A percentile compares a stretch with the other conserved stretches of the same genome.
phyloP scores from a whole-genome alignment of 257 asterid species.

The Solanum raphanifolium region DNA sequence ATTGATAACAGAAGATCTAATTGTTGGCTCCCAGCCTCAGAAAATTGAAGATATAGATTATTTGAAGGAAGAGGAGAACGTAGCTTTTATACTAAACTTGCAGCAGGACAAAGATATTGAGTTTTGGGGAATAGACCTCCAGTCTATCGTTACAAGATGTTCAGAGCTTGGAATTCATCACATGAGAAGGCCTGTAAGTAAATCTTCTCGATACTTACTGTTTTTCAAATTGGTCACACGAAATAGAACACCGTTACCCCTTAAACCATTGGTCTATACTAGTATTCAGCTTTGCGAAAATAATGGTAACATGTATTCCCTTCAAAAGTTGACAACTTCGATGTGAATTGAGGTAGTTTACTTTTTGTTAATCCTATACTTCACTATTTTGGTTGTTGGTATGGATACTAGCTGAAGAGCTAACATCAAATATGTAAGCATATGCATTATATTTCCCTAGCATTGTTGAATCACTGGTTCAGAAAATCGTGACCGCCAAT shows the following conservation, averaged over 20 bases:
- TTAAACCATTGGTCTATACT: neutral
- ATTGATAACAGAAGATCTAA: slow-evolving; percentile 65
- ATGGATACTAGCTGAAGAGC: neutral
- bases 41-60: slow-evolving; percentile 75
- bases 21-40: slow-evolving; percentile 96
- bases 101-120: slow-evolving; percentile 83
- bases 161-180: slow-evolving; percentile 54
- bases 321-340: neutral
- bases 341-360: neutral
- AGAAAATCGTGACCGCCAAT: neutral
- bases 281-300: neutral
- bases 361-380: neutral
- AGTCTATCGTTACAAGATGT: slow-evolving; percentile 52
- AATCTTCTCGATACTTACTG: neutral
- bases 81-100: slow-evolving; percentile 69
- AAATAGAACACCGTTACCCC: neutral
- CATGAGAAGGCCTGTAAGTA: slow-evolving; percentile 97
- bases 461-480: neutral
- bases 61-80: slow-evolving; percentile 59
- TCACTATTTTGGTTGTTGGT: neutral
- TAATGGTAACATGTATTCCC: neutral
- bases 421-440: neutral
- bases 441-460: neutral
- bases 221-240: neutral
- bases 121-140: slow-evolving; percentile 76